Conservation (phyloP, 2,329 filamentous ascomycete species). For the Colletotrichum graminicola region DNA sequence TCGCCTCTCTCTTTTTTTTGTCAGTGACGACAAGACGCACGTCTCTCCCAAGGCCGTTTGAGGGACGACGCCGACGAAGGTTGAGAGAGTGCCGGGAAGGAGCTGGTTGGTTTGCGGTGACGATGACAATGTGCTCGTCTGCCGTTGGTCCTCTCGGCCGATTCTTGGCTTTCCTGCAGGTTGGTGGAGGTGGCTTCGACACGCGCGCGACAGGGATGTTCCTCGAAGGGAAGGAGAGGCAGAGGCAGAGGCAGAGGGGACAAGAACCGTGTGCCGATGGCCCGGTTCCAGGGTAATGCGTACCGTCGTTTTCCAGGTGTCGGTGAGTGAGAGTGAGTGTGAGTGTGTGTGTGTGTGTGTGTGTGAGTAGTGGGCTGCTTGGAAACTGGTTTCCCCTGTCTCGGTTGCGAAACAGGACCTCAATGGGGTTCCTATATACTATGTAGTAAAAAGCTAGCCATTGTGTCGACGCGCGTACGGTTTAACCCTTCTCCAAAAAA, state of each 20-base stretch:
- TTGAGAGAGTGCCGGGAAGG: neutral
- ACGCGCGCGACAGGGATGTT: constrained; percentile 13
- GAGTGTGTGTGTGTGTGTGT: no score
- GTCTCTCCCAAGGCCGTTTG: neutral
- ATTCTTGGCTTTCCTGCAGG: constrained; percentile 21
- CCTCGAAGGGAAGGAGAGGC: neutral
- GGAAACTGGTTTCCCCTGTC: neutral
- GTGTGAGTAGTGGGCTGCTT: no score
- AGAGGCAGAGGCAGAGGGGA: neutral
- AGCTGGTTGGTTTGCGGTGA: neutral
- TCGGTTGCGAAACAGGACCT: neutral
- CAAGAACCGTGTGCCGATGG: neutral
- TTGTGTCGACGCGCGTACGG: neutral
- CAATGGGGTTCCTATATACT: neutral
- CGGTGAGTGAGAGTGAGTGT: no score
- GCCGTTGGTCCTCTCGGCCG: constrained; percentile 19
- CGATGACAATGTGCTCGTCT: constrained; percentile 17
- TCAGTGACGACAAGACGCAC: neutral
- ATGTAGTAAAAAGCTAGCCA: neutral
- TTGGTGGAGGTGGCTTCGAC: constrained; percentile 6
- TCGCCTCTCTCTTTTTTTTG: neutral
- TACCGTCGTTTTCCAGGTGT: neutral
- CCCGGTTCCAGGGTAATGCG: neutral
- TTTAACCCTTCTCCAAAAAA: neutral
- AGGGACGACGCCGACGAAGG: neutral